Conservation (phyloP, 208 protist genomes). For the Trypanosoma platydactyli region DNA sequence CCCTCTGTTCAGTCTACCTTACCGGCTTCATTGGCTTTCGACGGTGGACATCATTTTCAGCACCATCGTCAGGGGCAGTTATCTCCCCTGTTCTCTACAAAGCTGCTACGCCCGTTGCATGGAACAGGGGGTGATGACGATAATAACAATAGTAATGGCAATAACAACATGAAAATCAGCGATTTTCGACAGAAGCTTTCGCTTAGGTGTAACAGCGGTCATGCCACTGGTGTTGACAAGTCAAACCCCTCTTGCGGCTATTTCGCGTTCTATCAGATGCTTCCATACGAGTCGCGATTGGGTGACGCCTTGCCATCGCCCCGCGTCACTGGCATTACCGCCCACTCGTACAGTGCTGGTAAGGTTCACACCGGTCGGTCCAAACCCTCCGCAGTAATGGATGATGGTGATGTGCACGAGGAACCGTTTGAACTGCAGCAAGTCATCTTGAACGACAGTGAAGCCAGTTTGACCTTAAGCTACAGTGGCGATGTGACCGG, state of each 20-base stretch:
- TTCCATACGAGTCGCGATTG: conserved; percentile 24
- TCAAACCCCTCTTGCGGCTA: neutral
- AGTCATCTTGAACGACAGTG: conserved; percentile 11
- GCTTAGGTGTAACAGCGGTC: neutral
- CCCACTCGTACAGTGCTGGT: neutral
- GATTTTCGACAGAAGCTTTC: neutral
- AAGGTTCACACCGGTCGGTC: neutral
- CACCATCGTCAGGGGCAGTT: neutral
- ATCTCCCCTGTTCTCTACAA: neutral
- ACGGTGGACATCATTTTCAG: neutral
- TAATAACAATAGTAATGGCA: neutral
- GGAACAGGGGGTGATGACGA: neutral
- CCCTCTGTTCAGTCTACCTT: conserved; percentile 8
- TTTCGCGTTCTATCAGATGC: conserved; percentile 12
- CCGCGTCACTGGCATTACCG: neutral
- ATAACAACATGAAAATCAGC: neutral
- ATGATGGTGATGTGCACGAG: conserved; percentile 8
- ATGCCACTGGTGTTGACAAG: neutral
- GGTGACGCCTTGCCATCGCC: conserved; percentile 16
- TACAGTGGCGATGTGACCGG: neutral
- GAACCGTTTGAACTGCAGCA: neutral
- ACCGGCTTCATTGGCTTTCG: neutral
- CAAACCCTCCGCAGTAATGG: neutral
- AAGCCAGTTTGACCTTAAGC: conserved; percentile 15
- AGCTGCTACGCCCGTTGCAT: conserved; percentile 10